phyloP scores from a whole-genome alignment of 1,139 yeast species.

The Candida sojae region DNA sequence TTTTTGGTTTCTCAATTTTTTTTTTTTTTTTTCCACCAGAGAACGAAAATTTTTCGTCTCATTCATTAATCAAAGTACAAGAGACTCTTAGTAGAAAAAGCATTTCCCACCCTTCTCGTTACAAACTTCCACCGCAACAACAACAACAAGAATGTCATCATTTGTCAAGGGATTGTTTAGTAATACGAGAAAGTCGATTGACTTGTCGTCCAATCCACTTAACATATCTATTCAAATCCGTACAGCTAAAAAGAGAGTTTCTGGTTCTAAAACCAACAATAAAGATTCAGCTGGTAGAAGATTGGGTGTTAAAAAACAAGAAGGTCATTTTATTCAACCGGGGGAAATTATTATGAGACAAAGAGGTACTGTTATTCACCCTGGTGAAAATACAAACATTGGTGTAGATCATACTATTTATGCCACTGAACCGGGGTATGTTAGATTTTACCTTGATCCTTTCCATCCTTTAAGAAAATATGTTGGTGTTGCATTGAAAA shows the following conservation, averaged over 20 bases:
- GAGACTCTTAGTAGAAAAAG: no score
- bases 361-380: conserved; percentile 94
- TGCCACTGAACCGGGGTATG: conserved; percentile 92
- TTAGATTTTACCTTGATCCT: conserved; percentile 91
- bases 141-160: conserved; percentile 5
- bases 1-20: not conserved
- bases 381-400: conserved; percentile 89
- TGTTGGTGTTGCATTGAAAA: conserved; percentile 80
- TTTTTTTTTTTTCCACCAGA: not conserved
- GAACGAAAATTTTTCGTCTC: not conserved
- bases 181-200: conserved; percentile 6
- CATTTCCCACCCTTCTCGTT: no score
- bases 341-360: conserved; percentile 96
- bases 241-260: conserved; percentile 90
- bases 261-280: conserved; percentile 91
- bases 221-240: conserved; percentile 56
- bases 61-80: not conserved
- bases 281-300: conserved; percentile 96
- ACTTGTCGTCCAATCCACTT: conserved; percentile 6
- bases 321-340: conserved; percentile 62
- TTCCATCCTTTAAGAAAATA: conserved; percentile 92
- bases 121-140: not conserved
- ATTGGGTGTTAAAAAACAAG: conserved; percentile 86
- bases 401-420: conserved; percentile 94
- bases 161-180: conserved; percentile 6